Conservation (phyloP, 1,284 basidiomycete species). For the Cutaneotrichosporon spelunceum region DNA sequence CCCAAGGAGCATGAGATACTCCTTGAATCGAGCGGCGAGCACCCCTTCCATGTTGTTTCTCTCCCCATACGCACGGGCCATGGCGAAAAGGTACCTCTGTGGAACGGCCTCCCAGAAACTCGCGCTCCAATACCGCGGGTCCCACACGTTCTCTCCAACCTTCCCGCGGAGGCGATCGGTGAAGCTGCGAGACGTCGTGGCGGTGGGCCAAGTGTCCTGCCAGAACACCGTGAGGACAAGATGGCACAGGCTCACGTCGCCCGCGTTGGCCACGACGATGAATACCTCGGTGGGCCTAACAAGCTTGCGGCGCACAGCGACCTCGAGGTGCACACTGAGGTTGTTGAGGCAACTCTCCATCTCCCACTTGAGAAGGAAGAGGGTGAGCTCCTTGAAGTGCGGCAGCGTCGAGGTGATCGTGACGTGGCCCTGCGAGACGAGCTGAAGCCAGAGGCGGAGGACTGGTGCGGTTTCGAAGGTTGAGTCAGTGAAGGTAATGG, state of each 20-base stretch:
- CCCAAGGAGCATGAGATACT: not conserved
- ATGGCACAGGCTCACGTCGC: no score
- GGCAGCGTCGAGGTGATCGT: not conserved
- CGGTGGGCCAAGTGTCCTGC: not conserved
- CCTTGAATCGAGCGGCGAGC: not conserved
- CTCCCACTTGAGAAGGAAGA: conserved; percentile 4
- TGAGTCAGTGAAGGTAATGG: not conserved
- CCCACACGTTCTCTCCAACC: not conserved
- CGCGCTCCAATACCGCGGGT: not conserved
- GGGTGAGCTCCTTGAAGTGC: not conserved
- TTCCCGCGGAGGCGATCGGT: not conserved
- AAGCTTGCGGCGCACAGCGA: not conserved
- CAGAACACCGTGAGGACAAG: not conserved
- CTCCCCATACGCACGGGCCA: not conserved
- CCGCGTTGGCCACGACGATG: not conserved
- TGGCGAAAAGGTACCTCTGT: not conserved
- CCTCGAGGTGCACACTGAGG: not conserved
- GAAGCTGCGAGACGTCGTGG: not conserved
- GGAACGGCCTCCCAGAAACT: not conserved
- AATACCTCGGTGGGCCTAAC: not conserved
- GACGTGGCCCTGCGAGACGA: not conserved
- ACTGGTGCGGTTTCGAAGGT: not conserved
- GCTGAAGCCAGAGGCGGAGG: conserved; percentile 1
- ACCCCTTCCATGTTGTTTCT: not conserved
- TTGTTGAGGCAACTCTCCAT: not conserved